Percentiles rank a stretch among this genome's conserved stretches.
phyloP scores from a whole-genome alignment of 345 rosid species.

The Ailanthus altissimus region DNA sequence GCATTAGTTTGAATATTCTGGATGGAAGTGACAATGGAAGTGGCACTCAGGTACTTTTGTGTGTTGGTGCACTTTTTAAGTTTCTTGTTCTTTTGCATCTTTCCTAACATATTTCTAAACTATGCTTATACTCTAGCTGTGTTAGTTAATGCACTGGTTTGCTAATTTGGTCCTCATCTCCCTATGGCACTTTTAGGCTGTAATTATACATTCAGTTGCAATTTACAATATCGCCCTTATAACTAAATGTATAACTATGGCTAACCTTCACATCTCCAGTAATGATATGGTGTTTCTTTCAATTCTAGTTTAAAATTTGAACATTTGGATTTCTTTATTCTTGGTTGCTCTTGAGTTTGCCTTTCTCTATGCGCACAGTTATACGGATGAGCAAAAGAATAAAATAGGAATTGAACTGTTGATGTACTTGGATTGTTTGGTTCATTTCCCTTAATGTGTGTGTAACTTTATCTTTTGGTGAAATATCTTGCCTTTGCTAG shows the following conservation, averaged over 20 bases:
- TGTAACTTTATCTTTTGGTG: neutral
- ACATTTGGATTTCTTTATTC: neutral
- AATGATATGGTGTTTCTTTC: neutral
- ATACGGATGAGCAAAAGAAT: neutral
- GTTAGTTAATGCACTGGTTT: constrained; percentile 7
- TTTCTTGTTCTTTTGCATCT: neutral
- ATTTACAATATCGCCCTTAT: too few relatives aligned
- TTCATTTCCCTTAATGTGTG: neutral
- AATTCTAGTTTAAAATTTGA: neutral
- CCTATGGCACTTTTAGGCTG: too few relatives aligned
- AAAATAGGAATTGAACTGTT: neutral
- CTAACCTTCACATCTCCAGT: neutral
- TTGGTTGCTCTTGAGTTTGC: neutral
- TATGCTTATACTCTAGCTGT: constrained; percentile 7
- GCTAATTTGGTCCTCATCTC: neutral
- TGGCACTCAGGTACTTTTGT: constrained; percentile 37
- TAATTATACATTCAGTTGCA: too few relatives aligned
- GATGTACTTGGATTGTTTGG: neutral
- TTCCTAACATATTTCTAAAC: neutral
- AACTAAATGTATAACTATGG: too few relatives aligned
- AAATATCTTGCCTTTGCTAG: neutral
- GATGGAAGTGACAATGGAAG: constrained; percentile 45
- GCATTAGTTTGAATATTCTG: constrained; percentile 24
- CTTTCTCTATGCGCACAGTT: neutral
- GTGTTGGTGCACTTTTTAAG: neutral